Evolutionary conservation across 1,284 basidiomycete genomes (phyloP), one percentile per base, ranked within the genome.

Genomic region (Porodaedalea pini): DNA sequence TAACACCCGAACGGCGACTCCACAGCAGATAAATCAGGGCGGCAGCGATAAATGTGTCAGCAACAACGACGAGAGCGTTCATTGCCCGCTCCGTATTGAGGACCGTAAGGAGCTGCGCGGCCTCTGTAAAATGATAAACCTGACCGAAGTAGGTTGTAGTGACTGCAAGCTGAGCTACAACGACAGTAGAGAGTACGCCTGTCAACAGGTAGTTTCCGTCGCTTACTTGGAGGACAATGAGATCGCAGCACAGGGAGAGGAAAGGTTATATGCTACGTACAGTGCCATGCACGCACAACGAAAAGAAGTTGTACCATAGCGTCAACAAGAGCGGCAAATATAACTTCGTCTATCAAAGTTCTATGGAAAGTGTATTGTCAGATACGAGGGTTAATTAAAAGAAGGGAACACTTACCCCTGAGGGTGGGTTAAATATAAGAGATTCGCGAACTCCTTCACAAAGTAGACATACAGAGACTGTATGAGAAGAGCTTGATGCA

Each of bases 61-160:
- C 36, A 6, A 57, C 41, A n/a, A 57, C 57, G 41, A 40, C 23
- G 17, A 55, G 32, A 15, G 45, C 52, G 49, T 58, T 48, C 27
- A 44, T n/a, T 13, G 44, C 47, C 2, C 41, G 39, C 31, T 19
- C 39, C n/a, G 34, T 19, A 15, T 36, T 41, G 94, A 94, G 17
- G 93, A 89, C 70, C 92, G 66, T 66, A 11, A 43, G 13, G 36
- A 50, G 23, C 7, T 40, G 31, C 10, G 17, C 40, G 2, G n/a
- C 23, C 23, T 31, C 21, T 23, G 47, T 43, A 23, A 57, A 36
- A 17, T 31, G 31, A 19, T 27, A 44, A 17, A 45, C 13, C 11
- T 54, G 31, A 11, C 27, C 61, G 64, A 66, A 66, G 61, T 29
- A 39, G 8, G 27, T 7, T 4, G 41, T 25, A 2, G 27, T 2